Base-by-base conservation (phyloP, 257 asterid genomes). In the Verbena officinalis region DNA sequence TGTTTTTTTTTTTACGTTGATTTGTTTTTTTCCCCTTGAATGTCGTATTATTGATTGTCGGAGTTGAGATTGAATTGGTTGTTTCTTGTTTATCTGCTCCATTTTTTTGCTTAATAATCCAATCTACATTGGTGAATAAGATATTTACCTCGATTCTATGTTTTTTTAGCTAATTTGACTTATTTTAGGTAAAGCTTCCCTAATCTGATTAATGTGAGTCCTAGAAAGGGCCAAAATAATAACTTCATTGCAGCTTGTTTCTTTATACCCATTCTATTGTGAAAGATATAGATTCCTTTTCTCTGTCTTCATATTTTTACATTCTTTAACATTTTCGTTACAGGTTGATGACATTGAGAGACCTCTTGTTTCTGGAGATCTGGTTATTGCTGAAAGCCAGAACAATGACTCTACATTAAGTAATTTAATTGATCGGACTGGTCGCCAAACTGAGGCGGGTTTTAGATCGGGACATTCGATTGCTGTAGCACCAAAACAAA, bases 311-410 rank as follows among this genome's bases (percentile, higher is more conserved):
- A 38, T 62, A 72, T 46, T 73, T 50, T 71, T 63, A 62, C 68
- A 48, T 34, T 12, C 59, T 73, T 58, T 59, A 36, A 24, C 31
- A 14, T 59, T 51, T 55, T 39, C 61, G 27, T 64, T 71, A 62
- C 84, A 88, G 97, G 85, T 55, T 68, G 96, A 94, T 79, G 99
- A 90, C 67, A 78, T 90, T 44, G 89, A 88, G 70, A 75, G 96
- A 72, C 97, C 99, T 77, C 90, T 94, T 70, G 64, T 94, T 71
- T 65, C 84, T 31, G 96, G 86, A 68, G 96, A 83, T 82, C 67
- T 68, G 53, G 69, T 58, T 72, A 22, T 68, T 55, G 73, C 62
- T 64, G 85, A 82, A 73, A 80, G 75, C 67, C 79, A 65, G 72
- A 64, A 65, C 75, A 66, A 64, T 56, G 91, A 63, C 61, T 80